Base-by-base conservation (phyloP, 2,329 filamentous ascomycete species). In the Seiridium cupressi region DNA sequence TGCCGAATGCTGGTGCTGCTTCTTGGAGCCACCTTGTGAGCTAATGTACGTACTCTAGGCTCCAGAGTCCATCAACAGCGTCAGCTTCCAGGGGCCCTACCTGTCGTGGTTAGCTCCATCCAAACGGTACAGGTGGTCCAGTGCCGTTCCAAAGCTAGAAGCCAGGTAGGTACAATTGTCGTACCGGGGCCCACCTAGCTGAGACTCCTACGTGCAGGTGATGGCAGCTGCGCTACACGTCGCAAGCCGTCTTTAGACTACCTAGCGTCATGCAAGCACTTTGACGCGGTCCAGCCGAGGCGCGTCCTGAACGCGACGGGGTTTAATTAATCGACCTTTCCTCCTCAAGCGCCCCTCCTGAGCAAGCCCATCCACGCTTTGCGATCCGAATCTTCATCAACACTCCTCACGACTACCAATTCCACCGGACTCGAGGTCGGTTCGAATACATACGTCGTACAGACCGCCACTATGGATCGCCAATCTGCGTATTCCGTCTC, bases 401-500 rank as follows among this genome's bases (percentile, higher is more conserved):
- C 49, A 38, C 26, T 13, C 13, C 18, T 8, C 35, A 10, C 32
- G 47, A 49, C 35, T 26, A 26, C 31, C 26, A 36, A 11, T 54
- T 11, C 35, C 6, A 32, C 55, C 36, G 42, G 42, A 57, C 35
- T 47, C 42, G 48, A 7, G 44, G 32, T 7, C 31, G 38, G 9
- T 44, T 13, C 38, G 36, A 31, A n/a, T 55, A 42, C n/a, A 51
- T 51, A 44, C 9, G 60, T 32, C 42, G 31, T 36, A 44, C 11
- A 34, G 34, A 40, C 64, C 36, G 34, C 40, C 68, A 74, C 66
- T 56, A 96, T 97, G 92, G 94, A 99, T 83, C 86, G 89, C 70
- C 90, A 92, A 79, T 93, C 92, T 63, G 88, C 93, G 55, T 97
- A 93, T 76, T 89, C 93, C 4, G 82, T 94, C 68, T 93, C 89